These are phyloP conservation scores for Mucor lusitanicus DNA, from an alignment of 371 early-diverging fungal genomes.

Conservation along the genomic window DNA sequence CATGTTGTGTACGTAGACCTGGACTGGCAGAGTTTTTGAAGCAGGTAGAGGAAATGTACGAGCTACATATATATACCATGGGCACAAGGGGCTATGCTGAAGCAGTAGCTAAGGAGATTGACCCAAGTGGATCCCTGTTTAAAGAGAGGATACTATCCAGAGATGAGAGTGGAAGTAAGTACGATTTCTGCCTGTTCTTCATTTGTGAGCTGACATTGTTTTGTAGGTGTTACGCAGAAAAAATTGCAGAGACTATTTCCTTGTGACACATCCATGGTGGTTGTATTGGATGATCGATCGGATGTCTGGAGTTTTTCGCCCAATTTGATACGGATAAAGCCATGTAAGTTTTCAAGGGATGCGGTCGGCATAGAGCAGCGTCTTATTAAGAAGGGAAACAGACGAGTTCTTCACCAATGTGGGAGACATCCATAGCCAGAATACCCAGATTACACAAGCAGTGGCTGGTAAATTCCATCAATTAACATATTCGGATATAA, in stretches of 20 bases:
- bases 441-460: neutral
- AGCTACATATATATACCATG: slow-evolving; percentile 99
- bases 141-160: slow-evolving; percentile 93
- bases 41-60: slow-evolving; percentile 71
- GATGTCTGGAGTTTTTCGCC: slow-evolving; percentile 97
- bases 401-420: slow-evolving; percentile 92
- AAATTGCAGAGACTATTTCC: slow-evolving; percentile 92
- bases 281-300: slow-evolving; percentile 96
- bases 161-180: slow-evolving; percentile 89
- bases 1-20: slow-evolving; percentile 53
- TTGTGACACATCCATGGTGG: slow-evolving; percentile 95
- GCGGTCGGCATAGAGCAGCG: neutral
- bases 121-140: slow-evolving; percentile 83
- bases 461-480: slow-evolving; percentile 8
- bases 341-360: slow-evolving; percentile 63
- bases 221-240: slow-evolving; percentile 78
- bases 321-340: slow-evolving; percentile 86
- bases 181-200: neutral
- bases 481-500: neutral
- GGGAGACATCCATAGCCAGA: slow-evolving; percentile 87
- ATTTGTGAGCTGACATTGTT: slow-evolving; percentile 4
- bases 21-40: slow-evolving; percentile 81
- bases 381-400: slow-evolving; percentile 23
- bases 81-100: slow-evolving; percentile 96
- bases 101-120: slow-evolving; percentile 87